A percentile compares a stretch with the other conserved stretches of the same genome.
Conservation (phyloP, 1,284 basidiomycete species). For the Ganoderma lucidum region DNA sequence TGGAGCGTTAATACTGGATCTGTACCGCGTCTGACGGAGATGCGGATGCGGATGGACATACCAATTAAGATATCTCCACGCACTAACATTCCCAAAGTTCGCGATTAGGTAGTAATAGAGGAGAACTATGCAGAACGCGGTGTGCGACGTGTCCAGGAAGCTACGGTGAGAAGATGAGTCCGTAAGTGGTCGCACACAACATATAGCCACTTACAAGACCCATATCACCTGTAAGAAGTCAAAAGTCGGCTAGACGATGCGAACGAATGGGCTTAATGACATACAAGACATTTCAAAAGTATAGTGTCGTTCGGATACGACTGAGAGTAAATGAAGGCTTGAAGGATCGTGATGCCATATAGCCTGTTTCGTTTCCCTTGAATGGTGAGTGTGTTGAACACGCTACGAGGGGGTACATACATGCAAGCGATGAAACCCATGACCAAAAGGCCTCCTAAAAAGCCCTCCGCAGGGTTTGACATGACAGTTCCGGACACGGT, state of each 20-base stretch:
- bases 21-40: background rate
- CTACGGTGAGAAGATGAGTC: background rate
- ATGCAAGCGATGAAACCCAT: background rate
- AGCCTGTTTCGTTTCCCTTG: background rate
- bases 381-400: background rate
- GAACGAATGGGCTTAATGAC: too few relatives aligned
- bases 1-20: background rate
- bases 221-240: background rate
- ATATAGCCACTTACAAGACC: background rate
- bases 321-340: background rate
- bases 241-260: too few relatives aligned
- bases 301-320: background rate
- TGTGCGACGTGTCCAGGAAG: background rate
- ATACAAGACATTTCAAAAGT: background rate
- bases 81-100: background rate
- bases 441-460: background rate
- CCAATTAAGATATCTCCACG: background rate
- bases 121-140: background rate
- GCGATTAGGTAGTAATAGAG: too few relatives aligned
- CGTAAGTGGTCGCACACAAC: background rate
- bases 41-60: background rate
- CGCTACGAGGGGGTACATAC: background rate
- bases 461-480: background rate
- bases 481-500: background rate
- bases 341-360: background rate